Evolutionary conservation across 2,329 filamentous ascomycete species (phyloP), one percentile per base, ranked within the genome.

Genomic region (Diaporthe sp.): DNA sequence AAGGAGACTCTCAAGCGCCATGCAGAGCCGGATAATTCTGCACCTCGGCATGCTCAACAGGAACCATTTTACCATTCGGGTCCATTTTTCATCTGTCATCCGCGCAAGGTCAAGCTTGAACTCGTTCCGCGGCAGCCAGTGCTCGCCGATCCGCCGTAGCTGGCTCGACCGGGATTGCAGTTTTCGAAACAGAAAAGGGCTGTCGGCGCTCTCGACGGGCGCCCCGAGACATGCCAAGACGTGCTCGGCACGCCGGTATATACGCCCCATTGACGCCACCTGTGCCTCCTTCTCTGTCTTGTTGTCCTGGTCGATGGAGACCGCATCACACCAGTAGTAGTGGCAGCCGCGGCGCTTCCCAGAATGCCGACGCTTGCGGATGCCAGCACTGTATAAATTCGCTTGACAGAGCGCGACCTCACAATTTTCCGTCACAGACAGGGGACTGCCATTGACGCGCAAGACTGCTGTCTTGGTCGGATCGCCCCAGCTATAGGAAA

Each of bases 21-120:
- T 58, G 22, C 55, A 58, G 22, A 58, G 33, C 8, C 55, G 55
- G 10, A 58, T 58, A 12, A 58, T 25, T 2, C 2, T 38, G 55
- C 19, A 58, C 4, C 33, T 58, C 5, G 55, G 55, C 55, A 58
- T 58, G 55, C 55, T 58, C 55, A 58, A 58, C 19, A 58, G 33
- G 33, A 58, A 58, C 4, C 12, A 15, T 3, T 4, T 38, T 15
- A 58, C 55, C 55, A 38, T 58, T 15, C 55, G 55, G 10, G 9
- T 15, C 55, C 55, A 58, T 19, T 58, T 15, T 10, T 2, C 19
- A 13, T 58, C 55, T 1, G 30, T 7, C 33, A 25, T 3, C 33
- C 30, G 30, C 10, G 55, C 55, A 7, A 38, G 13, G 10, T 58
- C 55, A 58, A 58, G 9, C 0, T 58, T 19, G 10, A 58, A 58